A percentile compares a stretch with the other conserved stretches of the same genome.
Evolutionary conservation across 441 rosid genomes (phyloP).

Genomic region (Flueggea neowawraea): DNA sequence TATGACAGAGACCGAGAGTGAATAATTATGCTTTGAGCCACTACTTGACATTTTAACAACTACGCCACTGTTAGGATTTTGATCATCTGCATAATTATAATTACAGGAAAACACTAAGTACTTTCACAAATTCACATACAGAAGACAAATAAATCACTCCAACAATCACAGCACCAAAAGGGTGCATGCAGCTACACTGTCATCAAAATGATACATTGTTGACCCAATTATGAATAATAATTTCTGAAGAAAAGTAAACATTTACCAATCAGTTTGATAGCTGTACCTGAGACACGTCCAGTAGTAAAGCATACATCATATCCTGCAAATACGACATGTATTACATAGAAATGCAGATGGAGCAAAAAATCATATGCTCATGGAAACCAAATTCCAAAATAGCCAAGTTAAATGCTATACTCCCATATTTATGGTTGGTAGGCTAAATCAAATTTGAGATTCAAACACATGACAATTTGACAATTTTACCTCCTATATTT

Average conservation of each 20-base stretch:
- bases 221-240: background rate
- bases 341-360: background rate
- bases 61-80: conserved; percentile 76
- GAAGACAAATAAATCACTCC: too few relatives aligned
- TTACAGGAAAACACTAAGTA: conserved; percentile 17
- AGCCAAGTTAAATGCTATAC: too few relatives aligned
- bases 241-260: conserved; percentile 3
- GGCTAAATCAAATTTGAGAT: too few relatives aligned
- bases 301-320: conserved; percentile 76
- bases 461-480: too few relatives aligned
- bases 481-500: conserved; percentile 49
- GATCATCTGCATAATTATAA: conserved; percentile 44
- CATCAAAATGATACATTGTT: conserved; percentile 8
- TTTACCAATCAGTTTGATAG: conserved; percentile 57
- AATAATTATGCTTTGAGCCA: conserved; percentile 46
- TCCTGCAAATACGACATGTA: conserved; percentile 42
- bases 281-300: conserved; percentile 56
- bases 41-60: conserved; percentile 61
- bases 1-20: conserved; percentile 75
- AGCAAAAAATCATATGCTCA: too few relatives aligned
- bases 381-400: too few relatives aligned
- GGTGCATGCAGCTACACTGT: background rate
- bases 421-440: too few relatives aligned
- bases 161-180: background rate
- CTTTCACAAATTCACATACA: conserved; percentile 2